phyloP scores from a whole-genome alignment of 2,329 filamentous ascomycete genomes.

The Aspergillus aculeatinus region DNA sequence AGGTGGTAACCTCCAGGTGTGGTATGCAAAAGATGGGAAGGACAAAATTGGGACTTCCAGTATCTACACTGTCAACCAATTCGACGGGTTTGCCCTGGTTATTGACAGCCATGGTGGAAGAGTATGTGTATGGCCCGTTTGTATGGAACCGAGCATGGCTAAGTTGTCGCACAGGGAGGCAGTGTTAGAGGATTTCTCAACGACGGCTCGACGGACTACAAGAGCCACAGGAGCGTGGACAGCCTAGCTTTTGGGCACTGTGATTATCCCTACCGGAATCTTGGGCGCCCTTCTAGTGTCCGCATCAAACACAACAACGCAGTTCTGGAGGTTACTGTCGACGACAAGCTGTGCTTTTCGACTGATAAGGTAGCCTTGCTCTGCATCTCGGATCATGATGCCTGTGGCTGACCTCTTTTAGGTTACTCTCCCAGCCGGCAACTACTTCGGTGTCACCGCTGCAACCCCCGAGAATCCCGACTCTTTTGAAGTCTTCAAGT shows the following conservation, averaged over 20 bases:
- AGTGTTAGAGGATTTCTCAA: slow-evolving; percentile 91
- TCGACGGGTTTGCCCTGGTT: slow-evolving; percentile 86
- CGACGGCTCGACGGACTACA: slow-evolving; percentile 80
- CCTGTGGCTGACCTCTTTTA: slow-evolving; percentile 32
- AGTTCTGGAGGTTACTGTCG: slow-evolving; percentile 74
- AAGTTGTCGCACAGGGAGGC: slow-evolving; percentile 54
- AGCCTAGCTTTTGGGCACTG: slow-evolving; percentile 91
- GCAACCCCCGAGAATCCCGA: slow-evolving; percentile 88
- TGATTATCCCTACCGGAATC: slow-evolving; percentile 84
- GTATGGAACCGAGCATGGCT: slow-evolving; percentile 1
- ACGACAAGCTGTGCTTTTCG: slow-evolving; percentile 79
- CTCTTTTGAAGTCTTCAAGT: slow-evolving; percentile 89
- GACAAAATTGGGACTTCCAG: slow-evolving; percentile 67
- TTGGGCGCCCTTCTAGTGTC: slow-evolving; percentile 78
- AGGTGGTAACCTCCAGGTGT: slow-evolving; percentile 88
- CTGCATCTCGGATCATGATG: neutral
- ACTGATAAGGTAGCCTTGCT: slow-evolving; percentile 57
- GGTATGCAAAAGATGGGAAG: slow-evolving; percentile 74
- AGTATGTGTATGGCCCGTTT: slow-evolving; percentile 33
- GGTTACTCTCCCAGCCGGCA: slow-evolving; percentile 74
- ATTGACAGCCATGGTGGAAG: slow-evolving; percentile 78
- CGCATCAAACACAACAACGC: slow-evolving; percentile 67
- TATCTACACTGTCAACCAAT: slow-evolving; percentile 79
- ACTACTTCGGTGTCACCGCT: slow-evolving; percentile 83
- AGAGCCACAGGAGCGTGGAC: slow-evolving; percentile 72